phyloP scores from a whole-genome alignment of 2,329 filamentous ascomycete species.

The Fusarium buharicum region DNA sequence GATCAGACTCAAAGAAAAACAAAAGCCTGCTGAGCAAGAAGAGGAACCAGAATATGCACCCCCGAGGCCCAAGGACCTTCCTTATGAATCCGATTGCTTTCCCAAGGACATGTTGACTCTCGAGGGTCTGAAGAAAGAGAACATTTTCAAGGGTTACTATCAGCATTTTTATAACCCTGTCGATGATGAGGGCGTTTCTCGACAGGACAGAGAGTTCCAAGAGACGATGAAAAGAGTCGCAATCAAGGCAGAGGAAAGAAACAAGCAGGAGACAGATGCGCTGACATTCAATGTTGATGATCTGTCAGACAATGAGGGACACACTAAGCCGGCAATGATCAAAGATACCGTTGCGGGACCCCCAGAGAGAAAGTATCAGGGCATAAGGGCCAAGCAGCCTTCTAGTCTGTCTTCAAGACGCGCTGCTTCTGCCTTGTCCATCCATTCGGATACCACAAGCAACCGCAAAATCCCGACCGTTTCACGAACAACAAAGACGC shows the following conservation, averaged over 20 bases:
- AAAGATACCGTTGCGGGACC: constrained; percentile 8
- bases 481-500: constrained; percentile 27
- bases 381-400: constrained; percentile 34
- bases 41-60: constrained; percentile 92
- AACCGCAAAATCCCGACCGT: constrained; percentile 12
- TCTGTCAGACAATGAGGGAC: constrained; percentile 57
- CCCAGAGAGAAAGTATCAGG: constrained; percentile 15
- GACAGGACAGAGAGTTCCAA: constrained; percentile 69
- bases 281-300: constrained; percentile 67
- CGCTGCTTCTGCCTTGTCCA: constrained; percentile 64
- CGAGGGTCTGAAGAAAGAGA: constrained; percentile 66
- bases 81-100: constrained; percentile 76
- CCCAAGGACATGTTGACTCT: constrained; percentile 67
- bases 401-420: constrained; percentile 57
- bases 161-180: constrained; percentile 69
- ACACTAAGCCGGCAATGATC: constrained; percentile 7
- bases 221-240: constrained; percentile 62
- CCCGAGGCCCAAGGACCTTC: constrained; percentile 72
- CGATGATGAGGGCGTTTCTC: constrained; percentile 73
- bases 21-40: constrained; percentile 49
- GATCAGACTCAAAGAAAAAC: constrained; percentile 69
- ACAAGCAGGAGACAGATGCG: constrained; percentile 72
- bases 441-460: constrained; percentile 46
- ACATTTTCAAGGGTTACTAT: constrained; percentile 70
- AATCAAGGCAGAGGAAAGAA: constrained; percentile 71